Percentiles rank a stretch among this genome's conserved stretches.
Conservation (phyloP, 129 eudicot species). For the Daucus carota region DH1_v3.0 NC_030383.2:58837501-58838000, state of each 20-base stretch:
- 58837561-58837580: not conserved
- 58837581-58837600: too few relatives aligned
- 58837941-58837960: not conserved
- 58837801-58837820: not conserved
- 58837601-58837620: too few relatives aligned
- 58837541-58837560: not conserved
- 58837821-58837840: conserved; percentile 10
- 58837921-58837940: not conserved
- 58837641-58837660: not conserved
- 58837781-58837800: not conserved
- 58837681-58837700: too few relatives aligned
- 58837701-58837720: too few relatives aligned
- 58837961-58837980: not conserved
- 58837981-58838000: conserved; percentile 2
- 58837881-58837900: conserved; percentile 7
- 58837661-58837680: too few relatives aligned
- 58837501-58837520: not conserved
- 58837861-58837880: conserved; percentile 8
- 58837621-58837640: too few relatives aligned
- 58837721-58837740: too few relatives aligned
- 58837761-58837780: too few relatives aligned
- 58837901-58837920: conserved; percentile 6
- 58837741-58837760: too few relatives aligned
- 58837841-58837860: conserved; percentile 1
- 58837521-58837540: not conserved